A percentile compares a stretch with the other conserved stretches of the same genome.
Conservation (phyloP, 108 stramenopile species). For the Skeletonema potamos region DNA sequence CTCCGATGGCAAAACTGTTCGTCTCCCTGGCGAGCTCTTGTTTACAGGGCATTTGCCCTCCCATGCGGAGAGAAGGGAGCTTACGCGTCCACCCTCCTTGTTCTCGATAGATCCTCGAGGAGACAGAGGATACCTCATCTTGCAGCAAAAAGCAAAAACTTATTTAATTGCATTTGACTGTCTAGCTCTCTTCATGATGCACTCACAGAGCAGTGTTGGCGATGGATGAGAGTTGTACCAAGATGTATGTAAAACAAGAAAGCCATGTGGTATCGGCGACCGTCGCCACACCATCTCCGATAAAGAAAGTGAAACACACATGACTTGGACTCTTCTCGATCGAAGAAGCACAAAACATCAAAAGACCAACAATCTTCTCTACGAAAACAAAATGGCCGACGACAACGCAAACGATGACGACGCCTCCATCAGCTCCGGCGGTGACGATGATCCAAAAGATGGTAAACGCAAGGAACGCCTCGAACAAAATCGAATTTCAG, state of each 20-base stretch:
- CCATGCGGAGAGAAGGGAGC: background rate
- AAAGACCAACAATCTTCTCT: background rate
- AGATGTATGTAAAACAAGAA: too few relatives aligned
- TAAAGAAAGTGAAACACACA: too few relatives aligned
- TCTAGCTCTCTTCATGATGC: too few relatives aligned
- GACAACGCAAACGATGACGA: conserved; percentile 21
- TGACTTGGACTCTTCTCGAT: too few relatives aligned
- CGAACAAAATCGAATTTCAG: conserved; percentile 90
- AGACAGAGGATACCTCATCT: background rate
- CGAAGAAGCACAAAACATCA: too few relatives aligned
- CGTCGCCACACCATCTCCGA: too few relatives aligned
- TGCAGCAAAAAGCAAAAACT: background rate
- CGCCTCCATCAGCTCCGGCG: conserved; percentile 4
- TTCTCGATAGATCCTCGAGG: too few relatives aligned
- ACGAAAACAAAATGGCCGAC: background rate
- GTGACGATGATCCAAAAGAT: conserved; percentile 21
- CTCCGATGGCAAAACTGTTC: background rate
- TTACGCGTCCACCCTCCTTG: background rate
- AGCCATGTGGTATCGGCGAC: too few relatives aligned
- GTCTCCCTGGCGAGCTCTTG: background rate
- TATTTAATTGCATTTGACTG: too few relatives aligned
- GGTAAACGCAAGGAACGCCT: conserved; percentile 80
- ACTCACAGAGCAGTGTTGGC: too few relatives aligned
- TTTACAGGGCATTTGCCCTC: background rate
- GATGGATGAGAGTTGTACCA: too few relatives aligned